Base-by-base conservation (phyloP, 495 filamentous ascomycete genomes). In the Aspergillus bridgeri region DNA sequence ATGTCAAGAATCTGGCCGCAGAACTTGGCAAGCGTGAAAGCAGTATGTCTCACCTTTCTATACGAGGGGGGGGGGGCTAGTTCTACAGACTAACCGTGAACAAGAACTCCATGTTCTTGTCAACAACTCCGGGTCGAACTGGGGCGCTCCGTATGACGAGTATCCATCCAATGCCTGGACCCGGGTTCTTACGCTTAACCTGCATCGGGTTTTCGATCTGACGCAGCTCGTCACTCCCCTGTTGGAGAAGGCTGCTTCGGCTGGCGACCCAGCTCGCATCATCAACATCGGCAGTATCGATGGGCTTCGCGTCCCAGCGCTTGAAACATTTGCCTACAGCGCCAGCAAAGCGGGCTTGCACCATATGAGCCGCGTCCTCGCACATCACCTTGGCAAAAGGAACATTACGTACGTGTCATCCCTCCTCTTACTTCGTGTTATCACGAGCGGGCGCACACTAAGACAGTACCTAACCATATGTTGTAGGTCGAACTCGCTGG, bases 311-410 rank as follows among this genome's bases (percentile, higher is more conserved):
- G 85, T 89, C 15, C 80, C 82, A 51, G 74, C 83, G 8, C 76
- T 92, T 60, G 84, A 89, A 66, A 92, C 89, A 21, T 93, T 89
- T 70, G 83, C 83, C 18, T 94, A 93, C 68, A 86, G 82, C 60
- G 81, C 83, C 9, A 83, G 75, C 65, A 94, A 94, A 75, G 90
- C 85, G 1, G 90, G 89, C 1, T 66, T 91, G 49, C 78, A 86
- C 58, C 89, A 94, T 63, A 64, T 94, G 54, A 85, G 81, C 53
- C 79, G 86, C n/a, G 85, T 88, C 56, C 74, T 94, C 51, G 88
- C 89, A 1, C 77, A 79, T 48, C 86, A 90, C 71, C 73, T 92
- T 18, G 88, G 90, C 7, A 82, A 76, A 54, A 75, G 87, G 43
- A 79, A 85, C 59, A 82, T 94, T 54, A 92, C 89, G 68, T 86